Evolutionary conservation across 768 basidiomycete genomes (phyloP), one percentile per base, ranked within the genome.

Genomic region (Agrocybe praecox): DNA sequence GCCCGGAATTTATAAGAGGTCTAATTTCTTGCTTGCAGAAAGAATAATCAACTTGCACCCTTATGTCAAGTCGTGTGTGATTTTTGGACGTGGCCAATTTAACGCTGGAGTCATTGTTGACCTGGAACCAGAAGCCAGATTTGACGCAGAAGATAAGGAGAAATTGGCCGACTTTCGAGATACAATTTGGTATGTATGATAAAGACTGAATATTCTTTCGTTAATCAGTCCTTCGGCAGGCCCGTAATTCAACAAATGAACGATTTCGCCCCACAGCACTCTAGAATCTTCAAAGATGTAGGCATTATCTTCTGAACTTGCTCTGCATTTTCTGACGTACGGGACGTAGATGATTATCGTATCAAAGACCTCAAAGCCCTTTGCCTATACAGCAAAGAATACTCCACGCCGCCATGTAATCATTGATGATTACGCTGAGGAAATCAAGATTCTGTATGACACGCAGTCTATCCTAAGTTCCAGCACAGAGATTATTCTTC

Each of bases 261-360:
- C 36, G 14, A 6, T 15, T 40, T 40, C 12, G 36, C 36, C 12
- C 36, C 36, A 4, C 36, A 40, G 12, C 36, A 40, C 14, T 40
- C 36, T 5, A 6, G 36, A 12, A 6, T 40, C 12, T 40, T 40
- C 12, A 40, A 40, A 40, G 36, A 40, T 4, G 36, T 40, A 6
- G 3, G 36, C 9, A n/a, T n/a, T n/a, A n/a, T 29, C 5, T 29
- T 29, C 26, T 29, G n/a, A n/a, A 29, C 9, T 29, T 29, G 26
- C 26, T 9, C 4, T 29, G 9, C 26, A 4, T 29, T 29, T 29
- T 29, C 26, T 29, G 26, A 29, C 26, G 9, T 29, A n/a, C n/a
- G n/a, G n/a, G 26, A 29, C 9, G 5, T 9, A 80, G 76, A 82
- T 81, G 76, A 73, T 83, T 47, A 47, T 79, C 4, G 66, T 80